Base-by-base conservation (phyloP, 208 protist genomes). In the Leptomonas seymouri region DNA sequence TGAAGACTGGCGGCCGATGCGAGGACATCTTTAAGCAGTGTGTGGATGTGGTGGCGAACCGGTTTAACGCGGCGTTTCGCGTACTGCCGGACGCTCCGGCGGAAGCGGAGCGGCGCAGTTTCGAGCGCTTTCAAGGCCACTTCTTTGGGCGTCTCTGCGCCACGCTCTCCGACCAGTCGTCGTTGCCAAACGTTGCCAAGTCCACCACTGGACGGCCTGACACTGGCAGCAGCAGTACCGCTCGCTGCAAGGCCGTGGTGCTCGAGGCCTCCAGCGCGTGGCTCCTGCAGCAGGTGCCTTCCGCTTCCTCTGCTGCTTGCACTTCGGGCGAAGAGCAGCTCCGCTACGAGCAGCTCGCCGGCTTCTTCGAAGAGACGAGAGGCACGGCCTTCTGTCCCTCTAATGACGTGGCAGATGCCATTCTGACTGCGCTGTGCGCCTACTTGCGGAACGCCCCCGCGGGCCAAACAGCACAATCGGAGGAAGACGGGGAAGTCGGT, bases 21-120 rank as follows among this genome's bases (percentile, higher is more conserved):
- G 83, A 85, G 51, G 54, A 51, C 20, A 48, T 82, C n/a, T 91
- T 93, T 42, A 28, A 25, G 27, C 55, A 76, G n/a, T 90, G 85
- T 57, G 34, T 90, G 42, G 21, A 25, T 15, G 67, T 89, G 14
- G 65, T 95, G 8, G 84, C 71, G n/a, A 81, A 41, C 0, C 56
- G 56, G 5, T 49, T 64, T 0, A 66, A 66, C 25, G 76, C 86
- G 6, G 36, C 53, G 12, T 87, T 86, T 58, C 39, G 46, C 30
- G 80, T 80, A 0, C 51, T 87, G 42, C 77, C 85, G 0, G 56
- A 70, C 45, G 49, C 60, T 45, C 50, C 64, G 6, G 28, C 51
- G 0, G 51, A 41, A 14, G 62, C 27, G 4, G 31, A 83, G 44
- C 50, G 64, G 46, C 28, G 44, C 8, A 85, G 72, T 48, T 86